phyloP scores from a whole-genome alignment of 306 rosid species.

The Malus fusca region DNA sequence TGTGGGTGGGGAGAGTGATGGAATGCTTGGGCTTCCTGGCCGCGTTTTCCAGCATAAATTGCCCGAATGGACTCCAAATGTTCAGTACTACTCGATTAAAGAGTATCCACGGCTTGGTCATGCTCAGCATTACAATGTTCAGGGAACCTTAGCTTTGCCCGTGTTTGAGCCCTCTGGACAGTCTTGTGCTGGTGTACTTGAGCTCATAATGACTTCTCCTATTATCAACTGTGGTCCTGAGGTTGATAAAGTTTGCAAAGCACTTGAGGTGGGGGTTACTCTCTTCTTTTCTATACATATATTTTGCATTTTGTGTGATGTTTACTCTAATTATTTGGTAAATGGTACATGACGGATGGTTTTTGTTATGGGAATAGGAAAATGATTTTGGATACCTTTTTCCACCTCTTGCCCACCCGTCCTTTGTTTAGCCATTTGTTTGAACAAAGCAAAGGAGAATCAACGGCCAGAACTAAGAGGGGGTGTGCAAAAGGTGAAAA shows the following conservation, averaged over 20 bases:
- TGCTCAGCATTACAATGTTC: slow-evolving; percentile 73
- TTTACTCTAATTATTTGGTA: slow-evolving; percentile 8
- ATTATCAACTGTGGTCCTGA: slow-evolving; percentile 82
- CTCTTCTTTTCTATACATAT: slow-evolving; percentile 5
- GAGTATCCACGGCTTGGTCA: slow-evolving; percentile 73
- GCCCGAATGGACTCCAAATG: slow-evolving; percentile 95
- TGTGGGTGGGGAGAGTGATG: slow-evolving; percentile 56
- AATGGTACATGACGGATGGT: background rate
- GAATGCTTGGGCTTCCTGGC: slow-evolving; percentile 65
- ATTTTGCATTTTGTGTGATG: background rate
- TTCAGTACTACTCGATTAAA: slow-evolving; percentile 63
- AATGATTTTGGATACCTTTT: too few relatives aligned
- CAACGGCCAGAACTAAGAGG: too few relatives aligned
- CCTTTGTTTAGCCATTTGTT: too few relatives aligned
- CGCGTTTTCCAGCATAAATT: slow-evolving; percentile 72
- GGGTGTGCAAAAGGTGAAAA: too few relatives aligned
- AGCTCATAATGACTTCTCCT: slow-evolving; percentile 72
- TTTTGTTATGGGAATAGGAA: background rate
- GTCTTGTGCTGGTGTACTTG: slow-evolving; percentile 78
- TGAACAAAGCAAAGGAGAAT: too few relatives aligned
- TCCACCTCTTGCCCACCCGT: too few relatives aligned
- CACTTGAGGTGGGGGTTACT: slow-evolving; percentile 69
- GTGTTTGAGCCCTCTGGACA: slow-evolving; percentile 64
- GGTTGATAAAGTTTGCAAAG: slow-evolving; percentile 82
- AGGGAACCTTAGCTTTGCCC: slow-evolving; percentile 80